Evolutionary conservation across 2,329 filamentous ascomycete species (phyloP).

Genomic region (Microcyclosporella mali): DNA sequence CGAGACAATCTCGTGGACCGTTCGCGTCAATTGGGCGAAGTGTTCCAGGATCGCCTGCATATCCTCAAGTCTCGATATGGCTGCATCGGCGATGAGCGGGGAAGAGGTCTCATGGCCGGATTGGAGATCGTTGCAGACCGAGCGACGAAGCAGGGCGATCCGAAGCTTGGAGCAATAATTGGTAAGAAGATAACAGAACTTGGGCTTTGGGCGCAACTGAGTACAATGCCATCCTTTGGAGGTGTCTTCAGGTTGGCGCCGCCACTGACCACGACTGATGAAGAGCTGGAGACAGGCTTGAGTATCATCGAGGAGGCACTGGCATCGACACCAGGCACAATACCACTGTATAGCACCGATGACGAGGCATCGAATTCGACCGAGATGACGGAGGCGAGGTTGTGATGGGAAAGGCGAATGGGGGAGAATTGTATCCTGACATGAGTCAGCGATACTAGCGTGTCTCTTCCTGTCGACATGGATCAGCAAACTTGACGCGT

Average conservation of each 20-base stretch:
- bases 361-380: no score
- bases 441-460: neutral
- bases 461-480: no score
- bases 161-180: slow-evolving; percentile 24
- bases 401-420: neutral
- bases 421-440: no score
- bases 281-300: slow-evolving; percentile 43
- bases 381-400: slow-evolving; percentile 1
- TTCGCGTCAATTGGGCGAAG: slow-evolving; percentile 16
- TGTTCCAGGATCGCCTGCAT: slow-evolving; percentile 20
- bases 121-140: slow-evolving; percentile 28
- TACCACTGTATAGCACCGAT: slow-evolving; percentile 23
- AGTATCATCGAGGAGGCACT: slow-evolving; percentile 54
- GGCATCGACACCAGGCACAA: slow-evolving; percentile 37
- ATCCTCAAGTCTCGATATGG: slow-evolving; percentile 22
- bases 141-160: slow-evolving; percentile 19
- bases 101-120: slow-evolving; percentile 27
- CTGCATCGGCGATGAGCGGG: slow-evolving; percentile 30
- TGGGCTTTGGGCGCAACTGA: slow-evolving; percentile 26
- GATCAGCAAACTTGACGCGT: no score
- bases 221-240: slow-evolving; percentile 25
- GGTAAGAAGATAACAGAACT: slow-evolving; percentile 19
- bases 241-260: slow-evolving; percentile 29
- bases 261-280: slow-evolving; percentile 24
- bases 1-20: slow-evolving; percentile 22